A percentile compares a stretch with the other conserved stretches of the same genome.
Evolutionary conservation across 192 early-diverging fungal genomes (phyloP).

Genomic region (Backusella morwellensis): DNA sequence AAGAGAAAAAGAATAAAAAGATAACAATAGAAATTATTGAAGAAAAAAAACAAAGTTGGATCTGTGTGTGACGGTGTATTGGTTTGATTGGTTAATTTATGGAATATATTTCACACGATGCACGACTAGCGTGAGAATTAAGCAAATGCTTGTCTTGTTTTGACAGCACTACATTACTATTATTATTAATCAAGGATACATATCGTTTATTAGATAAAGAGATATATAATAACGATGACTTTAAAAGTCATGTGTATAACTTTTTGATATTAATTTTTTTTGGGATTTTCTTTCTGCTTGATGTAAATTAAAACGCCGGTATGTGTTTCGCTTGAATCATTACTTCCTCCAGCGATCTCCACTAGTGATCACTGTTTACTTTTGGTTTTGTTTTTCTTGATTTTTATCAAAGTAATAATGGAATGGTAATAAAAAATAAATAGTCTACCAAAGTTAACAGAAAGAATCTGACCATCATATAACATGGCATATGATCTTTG

Average conservation of each 20-base stretch:
- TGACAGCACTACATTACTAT: background rate
- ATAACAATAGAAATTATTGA: background rate
- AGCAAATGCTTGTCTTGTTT: background rate
- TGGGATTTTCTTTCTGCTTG: background rate
- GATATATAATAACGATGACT: background rate
- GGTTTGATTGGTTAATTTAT: background rate
- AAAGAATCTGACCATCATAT: no score
- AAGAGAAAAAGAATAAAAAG: background rate
- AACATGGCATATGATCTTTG: no score
- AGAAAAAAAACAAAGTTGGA: background rate
- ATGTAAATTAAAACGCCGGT: background rate
- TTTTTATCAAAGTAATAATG: no score
- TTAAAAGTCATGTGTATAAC: background rate
- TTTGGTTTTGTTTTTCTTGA: no score
- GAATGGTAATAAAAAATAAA: no score
- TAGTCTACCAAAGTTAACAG: no score
- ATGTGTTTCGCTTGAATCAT: no score
- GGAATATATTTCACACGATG: background rate
- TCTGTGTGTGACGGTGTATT: background rate
- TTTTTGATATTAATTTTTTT: background rate
- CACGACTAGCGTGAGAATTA: background rate
- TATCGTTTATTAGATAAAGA: background rate
- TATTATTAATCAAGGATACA: background rate
- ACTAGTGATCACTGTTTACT: no score
- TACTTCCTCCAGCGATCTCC: no score